Conservation (phyloP, 352 stramenopile genomes). For the Globisporangium orthogonon region DNA sequence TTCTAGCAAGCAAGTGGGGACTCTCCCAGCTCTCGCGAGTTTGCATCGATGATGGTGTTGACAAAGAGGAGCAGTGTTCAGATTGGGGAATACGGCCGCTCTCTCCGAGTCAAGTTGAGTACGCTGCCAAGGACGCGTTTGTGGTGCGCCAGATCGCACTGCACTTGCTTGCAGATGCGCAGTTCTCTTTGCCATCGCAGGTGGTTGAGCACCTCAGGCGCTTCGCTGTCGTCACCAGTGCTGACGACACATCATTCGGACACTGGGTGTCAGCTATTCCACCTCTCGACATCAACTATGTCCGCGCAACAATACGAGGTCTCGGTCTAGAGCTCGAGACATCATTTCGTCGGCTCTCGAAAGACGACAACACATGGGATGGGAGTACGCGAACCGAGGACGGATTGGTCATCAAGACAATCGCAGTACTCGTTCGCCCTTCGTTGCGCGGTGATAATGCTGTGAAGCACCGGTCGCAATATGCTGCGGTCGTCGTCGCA, state of each 20-base stretch:
- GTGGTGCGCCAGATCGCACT: conserved; percentile 34
- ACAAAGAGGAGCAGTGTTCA: conserved; percentile 62
- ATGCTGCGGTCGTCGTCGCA: conserved; percentile 43
- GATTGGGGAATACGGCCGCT: conserved; percentile 48
- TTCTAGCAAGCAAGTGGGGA: conserved; percentile 44
- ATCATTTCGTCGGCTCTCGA: conserved; percentile 20
- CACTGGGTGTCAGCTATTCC: conserved; percentile 16
- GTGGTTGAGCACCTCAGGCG: conserved; percentile 11
- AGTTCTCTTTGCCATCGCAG: background rate
- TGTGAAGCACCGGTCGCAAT: conserved; percentile 4
- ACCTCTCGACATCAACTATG: conserved; percentile 20
- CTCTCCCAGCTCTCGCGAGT: conserved; percentile 34
- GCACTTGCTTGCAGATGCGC: conserved; percentile 40
- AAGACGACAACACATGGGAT: conserved; percentile 13
- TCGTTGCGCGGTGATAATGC: background rate
- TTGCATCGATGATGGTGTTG: conserved; percentile 32
- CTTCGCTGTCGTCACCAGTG: conserved; percentile 18
- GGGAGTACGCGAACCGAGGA: conserved; percentile 7
- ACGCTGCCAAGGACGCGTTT: conserved; percentile 51
- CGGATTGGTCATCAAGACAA: conserved; percentile 57
- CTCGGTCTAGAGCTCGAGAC: conserved; percentile 14
- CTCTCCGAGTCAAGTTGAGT: conserved; percentile 31
- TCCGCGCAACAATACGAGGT: conserved; percentile 24
- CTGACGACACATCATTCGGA: conserved; percentile 7
- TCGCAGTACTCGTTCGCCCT: conserved; percentile 34